Percentiles rank a stretch among this genome's conserved stretches.
Conservation (phyloP, 495 filamentous ascomycete genomes). For the Jackrogersella minutella region DNA sequence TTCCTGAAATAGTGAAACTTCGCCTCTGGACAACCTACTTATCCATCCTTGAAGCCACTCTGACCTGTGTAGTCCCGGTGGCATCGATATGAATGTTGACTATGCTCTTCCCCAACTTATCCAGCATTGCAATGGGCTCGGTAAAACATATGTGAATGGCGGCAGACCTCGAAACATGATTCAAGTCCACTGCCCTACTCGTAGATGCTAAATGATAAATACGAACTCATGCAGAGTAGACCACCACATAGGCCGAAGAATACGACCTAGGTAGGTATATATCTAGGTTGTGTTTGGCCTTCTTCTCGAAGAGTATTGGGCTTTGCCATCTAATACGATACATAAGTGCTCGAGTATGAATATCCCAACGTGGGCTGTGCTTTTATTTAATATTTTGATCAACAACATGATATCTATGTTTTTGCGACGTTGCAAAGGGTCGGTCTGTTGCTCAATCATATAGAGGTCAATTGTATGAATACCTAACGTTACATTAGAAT, state of each 20-base stretch:
- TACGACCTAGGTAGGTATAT: too few species aligned
- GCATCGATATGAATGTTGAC: background rate
- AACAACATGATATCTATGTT: background rate
- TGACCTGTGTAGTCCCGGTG: background rate
- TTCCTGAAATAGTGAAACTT: slow-evolving; percentile 1
- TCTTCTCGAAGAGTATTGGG: too few species aligned
- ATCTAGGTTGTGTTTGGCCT: too few species aligned
- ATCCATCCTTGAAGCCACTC: background rate
- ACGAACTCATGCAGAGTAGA: background rate
- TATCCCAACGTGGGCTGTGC: too few species aligned
- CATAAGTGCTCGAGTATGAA: too few species aligned
- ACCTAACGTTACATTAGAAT: too few species aligned
- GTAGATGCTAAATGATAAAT: background rate
- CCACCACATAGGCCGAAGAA: background rate
- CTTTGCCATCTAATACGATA: too few species aligned
- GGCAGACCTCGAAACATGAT: too few species aligned
- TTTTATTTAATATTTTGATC: background rate
- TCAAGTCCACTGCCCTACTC: background rate
- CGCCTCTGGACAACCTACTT: background rate
- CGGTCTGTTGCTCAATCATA: too few species aligned
- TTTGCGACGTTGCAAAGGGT: background rate
- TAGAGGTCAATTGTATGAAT: too few species aligned
- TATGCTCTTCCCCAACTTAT: background rate
- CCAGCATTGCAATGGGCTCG: background rate
- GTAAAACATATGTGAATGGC: too few species aligned